Evolutionary conservation across 208 protist species (phyloP).

Genomic region (Porcisia hertigi): DNA sequence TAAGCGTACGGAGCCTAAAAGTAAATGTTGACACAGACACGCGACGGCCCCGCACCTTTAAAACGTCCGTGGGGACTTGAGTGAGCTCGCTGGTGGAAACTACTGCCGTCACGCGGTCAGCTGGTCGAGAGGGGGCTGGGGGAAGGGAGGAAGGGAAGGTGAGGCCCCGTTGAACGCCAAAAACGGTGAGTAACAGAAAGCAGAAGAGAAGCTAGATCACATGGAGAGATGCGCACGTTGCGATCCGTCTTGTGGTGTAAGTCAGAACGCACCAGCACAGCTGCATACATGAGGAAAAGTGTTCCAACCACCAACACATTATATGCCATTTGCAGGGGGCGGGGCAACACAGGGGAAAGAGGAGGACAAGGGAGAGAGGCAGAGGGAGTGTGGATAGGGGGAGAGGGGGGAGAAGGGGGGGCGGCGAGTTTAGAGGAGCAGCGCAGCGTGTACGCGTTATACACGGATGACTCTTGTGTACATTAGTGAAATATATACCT

Average conservation of each 20-base stretch:
- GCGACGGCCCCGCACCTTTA: background rate
- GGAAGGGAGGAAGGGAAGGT: background rate
- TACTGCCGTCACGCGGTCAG: background rate
- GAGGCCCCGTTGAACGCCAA: background rate
- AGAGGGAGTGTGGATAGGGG: background rate
- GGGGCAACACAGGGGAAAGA: background rate
- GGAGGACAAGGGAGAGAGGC: background rate
- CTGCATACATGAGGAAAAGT: background rate
- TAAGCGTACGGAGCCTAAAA: background rate
- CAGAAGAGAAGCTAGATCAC: background rate
- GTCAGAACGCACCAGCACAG: background rate
- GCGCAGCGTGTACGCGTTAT: background rate
- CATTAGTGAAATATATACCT: background rate
- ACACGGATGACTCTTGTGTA: background rate
- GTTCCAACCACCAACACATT: background rate
- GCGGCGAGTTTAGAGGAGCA: background rate
- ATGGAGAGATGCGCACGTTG: background rate
- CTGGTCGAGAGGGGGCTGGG: background rate
- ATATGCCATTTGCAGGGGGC: background rate
- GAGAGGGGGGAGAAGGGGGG: background rate
- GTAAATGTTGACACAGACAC: background rate
- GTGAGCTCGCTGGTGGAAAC: background rate
- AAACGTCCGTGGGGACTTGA: conserved; percentile 4
- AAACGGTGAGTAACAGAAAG: background rate
- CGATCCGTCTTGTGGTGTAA: background rate